A percentile compares a stretch with the other conserved stretches of the same genome.
Evolutionary conservation across 495 filamentous ascomycete genomes (phyloP).

Genomic region (Cladorrhinum samala): DNA sequence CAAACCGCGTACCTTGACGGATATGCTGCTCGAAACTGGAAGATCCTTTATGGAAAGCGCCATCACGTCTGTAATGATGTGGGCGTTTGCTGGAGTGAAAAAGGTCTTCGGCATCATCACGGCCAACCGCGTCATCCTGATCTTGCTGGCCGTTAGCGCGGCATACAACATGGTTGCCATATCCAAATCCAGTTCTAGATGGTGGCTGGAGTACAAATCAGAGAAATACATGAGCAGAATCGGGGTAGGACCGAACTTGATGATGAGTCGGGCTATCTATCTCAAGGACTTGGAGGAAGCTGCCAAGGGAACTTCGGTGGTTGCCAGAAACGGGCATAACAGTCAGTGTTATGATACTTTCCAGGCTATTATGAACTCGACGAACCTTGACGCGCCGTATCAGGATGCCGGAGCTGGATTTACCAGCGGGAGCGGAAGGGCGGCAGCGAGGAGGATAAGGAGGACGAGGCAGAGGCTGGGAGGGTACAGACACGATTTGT

Average conservation of each 20-base stretch:
- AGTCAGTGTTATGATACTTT: conserved; percentile 48
- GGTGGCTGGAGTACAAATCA: conserved; percentile 83
- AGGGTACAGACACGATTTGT: conserved; percentile 79
- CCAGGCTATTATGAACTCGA: conserved; percentile 46
- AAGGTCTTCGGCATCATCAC: conserved; percentile 62
- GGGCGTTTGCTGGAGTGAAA: conserved; percentile 56
- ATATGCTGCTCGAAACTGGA: conserved; percentile 64
- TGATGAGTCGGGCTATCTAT: conserved; percentile 82
- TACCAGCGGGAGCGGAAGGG: conserved; percentile 44
- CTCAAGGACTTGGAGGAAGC: conserved; percentile 74
- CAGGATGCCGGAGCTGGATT: conserved; percentile 38
- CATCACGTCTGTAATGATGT: conserved; percentile 66
- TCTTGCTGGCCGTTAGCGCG: conserved; percentile 58
- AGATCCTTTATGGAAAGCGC: conserved; percentile 63
- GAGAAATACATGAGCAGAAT: conserved; percentile 70
- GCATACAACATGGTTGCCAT: conserved; percentile 66
- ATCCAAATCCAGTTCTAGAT: conserved; percentile 58
- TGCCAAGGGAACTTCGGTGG: conserved; percentile 31
- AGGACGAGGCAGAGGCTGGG: conserved; percentile 76
- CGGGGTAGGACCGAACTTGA: conserved; percentile 68
- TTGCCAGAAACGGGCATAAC: not conserved
- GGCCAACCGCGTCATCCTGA: conserved; percentile 69
- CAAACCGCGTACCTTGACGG: conserved; percentile 57
- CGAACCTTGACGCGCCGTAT: conserved; percentile 46
- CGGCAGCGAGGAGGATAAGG: conserved; percentile 60